A percentile compares a stretch with the other conserved stretches of the same genome.
Conservation (phyloP, 768 basidiomycete species). For the Russula abietina region DNA sequence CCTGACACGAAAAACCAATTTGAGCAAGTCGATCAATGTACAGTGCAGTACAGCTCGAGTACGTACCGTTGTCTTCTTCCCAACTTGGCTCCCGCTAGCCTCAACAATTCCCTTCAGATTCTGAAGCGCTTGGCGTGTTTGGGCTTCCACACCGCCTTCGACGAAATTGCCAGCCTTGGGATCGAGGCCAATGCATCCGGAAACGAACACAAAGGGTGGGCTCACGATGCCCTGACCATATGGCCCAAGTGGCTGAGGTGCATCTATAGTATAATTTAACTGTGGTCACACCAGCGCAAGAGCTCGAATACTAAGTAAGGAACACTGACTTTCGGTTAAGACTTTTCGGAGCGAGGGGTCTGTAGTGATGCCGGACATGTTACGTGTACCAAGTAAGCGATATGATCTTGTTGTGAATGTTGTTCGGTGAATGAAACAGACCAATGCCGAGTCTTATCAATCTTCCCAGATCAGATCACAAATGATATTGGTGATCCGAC, state of each 20-base stretch:
- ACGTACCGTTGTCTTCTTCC: constrained; percentile 85
- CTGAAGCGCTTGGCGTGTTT: constrained; percentile 77
- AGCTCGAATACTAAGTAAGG: too few relatives aligned
- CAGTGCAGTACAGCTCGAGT: too few relatives aligned
- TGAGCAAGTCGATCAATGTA: not conserved
- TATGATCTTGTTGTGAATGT: constrained; percentile 1
- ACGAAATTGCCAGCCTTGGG: constrained; percentile 67
- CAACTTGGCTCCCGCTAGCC: constrained; percentile 70
- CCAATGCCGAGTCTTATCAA: not conserved
- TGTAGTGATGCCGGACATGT: constrained; percentile 31
- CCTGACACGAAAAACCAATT: not conserved
- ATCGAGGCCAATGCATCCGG: constrained; percentile 83
- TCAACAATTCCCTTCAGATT: constrained; percentile 82
- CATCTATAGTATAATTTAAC: constrained; percentile 40
- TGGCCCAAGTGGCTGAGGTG: constrained; percentile 76
- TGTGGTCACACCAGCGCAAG: not conserved
- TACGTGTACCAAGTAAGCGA: not conserved
- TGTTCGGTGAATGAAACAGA: not conserved
- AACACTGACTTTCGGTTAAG: constrained; percentile 30
- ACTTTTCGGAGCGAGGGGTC: constrained; percentile 35
- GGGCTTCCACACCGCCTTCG: constrained; percentile 66
- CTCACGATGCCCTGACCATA: constrained; percentile 84
- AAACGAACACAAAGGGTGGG: constrained; percentile 81
- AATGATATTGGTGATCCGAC: too few relatives aligned
- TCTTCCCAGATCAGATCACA: too few relatives aligned